Evolutionary conservation across 768 basidiomycete species (phyloP).

Genomic region (Hysterangium stoloniferum): DNA sequence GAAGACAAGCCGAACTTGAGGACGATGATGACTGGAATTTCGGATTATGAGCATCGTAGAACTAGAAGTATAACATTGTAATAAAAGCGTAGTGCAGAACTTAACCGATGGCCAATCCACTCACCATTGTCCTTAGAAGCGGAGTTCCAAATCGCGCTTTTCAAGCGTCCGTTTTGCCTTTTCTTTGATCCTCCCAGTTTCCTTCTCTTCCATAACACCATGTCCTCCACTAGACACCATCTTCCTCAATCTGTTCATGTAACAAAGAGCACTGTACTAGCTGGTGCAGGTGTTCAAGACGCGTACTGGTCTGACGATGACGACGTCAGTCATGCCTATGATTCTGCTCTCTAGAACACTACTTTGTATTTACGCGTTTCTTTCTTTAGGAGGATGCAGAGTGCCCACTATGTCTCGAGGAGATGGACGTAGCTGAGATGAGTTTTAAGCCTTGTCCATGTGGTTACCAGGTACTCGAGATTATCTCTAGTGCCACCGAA

Average conservation of each 20-base stretch:
- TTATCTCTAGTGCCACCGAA: no score
- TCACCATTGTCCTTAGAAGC: background rate
- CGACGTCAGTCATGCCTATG: slow-evolving; percentile 40
- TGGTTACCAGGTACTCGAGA: slow-evolving; percentile 76
- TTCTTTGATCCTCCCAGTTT: no score
- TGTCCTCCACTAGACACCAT: slow-evolving; percentile 4
- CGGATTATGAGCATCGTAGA: background rate
- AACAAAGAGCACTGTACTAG: slow-evolving; percentile 14
- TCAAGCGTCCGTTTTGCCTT: background rate
- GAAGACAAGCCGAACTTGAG: slow-evolving; percentile 29
- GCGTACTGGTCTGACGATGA: slow-evolving; percentile 97
- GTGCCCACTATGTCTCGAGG: slow-evolving; percentile 95
- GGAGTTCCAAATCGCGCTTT: slow-evolving; percentile 6
- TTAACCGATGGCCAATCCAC: no score
- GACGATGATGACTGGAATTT: slow-evolving; percentile 21
- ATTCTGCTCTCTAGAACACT: background rate
- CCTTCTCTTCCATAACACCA: slow-evolving; percentile 1
- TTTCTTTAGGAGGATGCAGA: slow-evolving; percentile 83
- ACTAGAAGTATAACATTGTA: background rate
- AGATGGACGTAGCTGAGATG: slow-evolving; percentile 98
- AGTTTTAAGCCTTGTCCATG: slow-evolving; percentile 99
- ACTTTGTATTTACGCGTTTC: slow-evolving; percentile 12
- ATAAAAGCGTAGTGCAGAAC: no score
- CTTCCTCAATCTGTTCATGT: background rate
- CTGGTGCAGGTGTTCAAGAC: slow-evolving; percentile 80